Percentiles rank a stretch among this genome's conserved stretches.
phyloP scores from a whole-genome alignment of 805 yeast species.

The Monosporozyma yasuniensis region DNA sequence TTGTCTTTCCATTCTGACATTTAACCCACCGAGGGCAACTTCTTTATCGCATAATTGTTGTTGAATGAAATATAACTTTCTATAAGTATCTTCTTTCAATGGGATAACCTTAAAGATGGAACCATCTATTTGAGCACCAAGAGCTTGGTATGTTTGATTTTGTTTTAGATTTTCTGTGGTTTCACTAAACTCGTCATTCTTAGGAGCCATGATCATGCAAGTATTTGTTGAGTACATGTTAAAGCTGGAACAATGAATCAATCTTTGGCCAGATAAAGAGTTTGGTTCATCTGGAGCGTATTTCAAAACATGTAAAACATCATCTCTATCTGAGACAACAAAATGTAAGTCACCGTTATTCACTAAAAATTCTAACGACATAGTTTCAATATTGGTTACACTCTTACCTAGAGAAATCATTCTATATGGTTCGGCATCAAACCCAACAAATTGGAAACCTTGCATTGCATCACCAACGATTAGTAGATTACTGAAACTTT shows the following conservation, averaged over 20 bases:
- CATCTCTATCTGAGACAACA: conserved; percentile 58
- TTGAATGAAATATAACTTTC: conserved; percentile 76
- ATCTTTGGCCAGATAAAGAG: conserved; percentile 69
- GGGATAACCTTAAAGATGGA: conserved; percentile 68
- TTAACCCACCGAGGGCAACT: conserved; percentile 65
- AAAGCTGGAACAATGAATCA: conserved; percentile 63
- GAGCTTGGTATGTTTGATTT: conserved; percentile 39
- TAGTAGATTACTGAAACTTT: conserved; percentile 75
- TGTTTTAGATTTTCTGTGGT: neutral
- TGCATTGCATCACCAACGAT: conserved; percentile 73
- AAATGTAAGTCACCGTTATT: conserved; percentile 61
- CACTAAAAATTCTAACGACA: conserved; percentile 53
- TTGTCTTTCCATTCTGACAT: conserved; percentile 60
- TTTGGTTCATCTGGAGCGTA: conserved; percentile 89
- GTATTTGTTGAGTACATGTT: conserved; percentile 56
- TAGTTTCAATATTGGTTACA: conserved; percentile 49
- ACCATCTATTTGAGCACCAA: conserved; percentile 77
- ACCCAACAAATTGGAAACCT: conserved; percentile 68
- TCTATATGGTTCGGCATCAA: conserved; percentile 91
- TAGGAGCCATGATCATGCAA: conserved; percentile 39
- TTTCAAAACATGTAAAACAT: conserved; percentile 60
- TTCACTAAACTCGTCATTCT: conserved; percentile 27
- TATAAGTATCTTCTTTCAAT: conserved; percentile 60
- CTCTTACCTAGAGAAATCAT: conserved; percentile 75
- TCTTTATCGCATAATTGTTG: conserved; percentile 80